Percentiles rank a stretch among this genome's conserved stretches.
Conservation (phyloP, 805 yeast genomes). For the Pichia deserticola region DNA sequence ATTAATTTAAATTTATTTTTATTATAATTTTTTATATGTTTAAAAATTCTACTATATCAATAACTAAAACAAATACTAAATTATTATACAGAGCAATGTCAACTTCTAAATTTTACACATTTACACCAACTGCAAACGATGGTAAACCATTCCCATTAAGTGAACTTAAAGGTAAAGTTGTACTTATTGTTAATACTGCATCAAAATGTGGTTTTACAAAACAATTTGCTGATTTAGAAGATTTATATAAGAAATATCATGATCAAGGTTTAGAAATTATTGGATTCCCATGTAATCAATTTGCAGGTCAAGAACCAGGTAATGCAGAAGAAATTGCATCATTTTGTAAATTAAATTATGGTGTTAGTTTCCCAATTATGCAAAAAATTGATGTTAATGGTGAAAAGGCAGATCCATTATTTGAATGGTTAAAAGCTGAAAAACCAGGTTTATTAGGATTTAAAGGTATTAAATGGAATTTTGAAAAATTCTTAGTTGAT, state of each 20-base stretch:
- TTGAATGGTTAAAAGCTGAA: slow-evolving; percentile 60
- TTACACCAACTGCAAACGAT: slow-evolving; percentile 54
- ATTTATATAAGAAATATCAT: slow-evolving; percentile 55
- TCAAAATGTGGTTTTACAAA: slow-evolving; percentile 76
- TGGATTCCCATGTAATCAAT: slow-evolving; percentile 92
- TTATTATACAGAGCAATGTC: slow-evolving; percentile 31
- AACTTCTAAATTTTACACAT: slow-evolving; percentile 55
- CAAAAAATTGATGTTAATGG: slow-evolving; percentile 90
- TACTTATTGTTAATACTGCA: slow-evolving; percentile 80
- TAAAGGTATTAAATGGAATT: slow-evolving; percentile 57
- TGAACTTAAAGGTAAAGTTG: slow-evolving; percentile 69
- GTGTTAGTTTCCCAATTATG: slow-evolving; percentile 86
- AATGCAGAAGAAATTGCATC: slow-evolving; percentile 58
- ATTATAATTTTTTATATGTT: too few species aligned
- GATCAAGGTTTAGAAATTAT: slow-evolving; percentile 57
- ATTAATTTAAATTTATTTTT: too few species aligned
- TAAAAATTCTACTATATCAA: neutral
- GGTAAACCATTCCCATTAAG: slow-evolving; percentile 54
- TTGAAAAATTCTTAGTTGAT: slow-evolving; percentile 52
- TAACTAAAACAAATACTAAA: neutral
- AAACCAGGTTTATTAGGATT: slow-evolving; percentile 60
- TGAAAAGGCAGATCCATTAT: slow-evolving; percentile 68
- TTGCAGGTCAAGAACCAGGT: slow-evolving; percentile 74
- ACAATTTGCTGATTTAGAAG: slow-evolving; percentile 68
- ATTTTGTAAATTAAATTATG: slow-evolving; percentile 75